Evolutionary conservation across 2,329 filamentous ascomycete species (phyloP).

Genomic region (Tolypocladium nubicola): DNA sequence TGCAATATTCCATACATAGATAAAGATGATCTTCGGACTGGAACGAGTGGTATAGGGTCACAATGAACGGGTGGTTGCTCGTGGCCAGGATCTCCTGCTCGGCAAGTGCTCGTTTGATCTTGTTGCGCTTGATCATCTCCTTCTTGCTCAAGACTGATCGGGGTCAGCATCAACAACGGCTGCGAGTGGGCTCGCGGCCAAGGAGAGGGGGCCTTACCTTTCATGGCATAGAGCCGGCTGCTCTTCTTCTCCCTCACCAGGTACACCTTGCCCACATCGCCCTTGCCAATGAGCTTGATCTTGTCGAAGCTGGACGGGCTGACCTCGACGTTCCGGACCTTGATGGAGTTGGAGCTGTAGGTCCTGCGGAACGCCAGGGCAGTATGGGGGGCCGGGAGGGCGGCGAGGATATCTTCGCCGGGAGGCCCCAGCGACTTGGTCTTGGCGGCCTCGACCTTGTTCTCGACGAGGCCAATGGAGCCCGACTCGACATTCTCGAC

Average conservation of each 20-base stretch:
- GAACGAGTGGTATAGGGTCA: slow-evolving; percentile 97
- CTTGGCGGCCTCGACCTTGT: slow-evolving; percentile 16
- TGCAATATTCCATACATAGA: slow-evolving; percentile 99
- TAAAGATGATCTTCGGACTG: slow-evolving; percentile 98
- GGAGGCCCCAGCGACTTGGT: slow-evolving; percentile 27
- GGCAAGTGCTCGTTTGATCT: slow-evolving; percentile 95
- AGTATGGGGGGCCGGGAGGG: slow-evolving; percentile 56
- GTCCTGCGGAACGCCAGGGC: slow-evolving; percentile 78
- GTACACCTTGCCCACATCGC: slow-evolving; percentile 97
- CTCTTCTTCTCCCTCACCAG: slow-evolving; percentile 97
- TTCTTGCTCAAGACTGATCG: slow-evolving; percentile 87
- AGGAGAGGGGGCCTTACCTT: slow-evolving; percentile 49
- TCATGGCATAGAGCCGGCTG: slow-evolving; percentile 92
- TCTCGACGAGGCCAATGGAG: slow-evolving; percentile 24
- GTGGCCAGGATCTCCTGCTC: slow-evolving; percentile 98
- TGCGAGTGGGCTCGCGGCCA: not conserved
- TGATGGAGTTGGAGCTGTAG: slow-evolving; percentile 98
- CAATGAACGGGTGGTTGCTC: slow-evolving; percentile 98
- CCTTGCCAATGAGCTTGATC: slow-evolving; percentile 98
- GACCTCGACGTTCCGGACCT: slow-evolving; percentile 93
- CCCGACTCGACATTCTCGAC: slow-evolving; percentile 37
- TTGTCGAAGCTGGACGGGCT: slow-evolving; percentile 95
- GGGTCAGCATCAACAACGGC: not conserved
- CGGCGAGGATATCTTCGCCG: slow-evolving; percentile 42
- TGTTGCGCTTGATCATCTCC: slow-evolving; percentile 99